Conservation (phyloP, 2,329 filamentous ascomycete genomes). For the Onygena corvina region DNA sequence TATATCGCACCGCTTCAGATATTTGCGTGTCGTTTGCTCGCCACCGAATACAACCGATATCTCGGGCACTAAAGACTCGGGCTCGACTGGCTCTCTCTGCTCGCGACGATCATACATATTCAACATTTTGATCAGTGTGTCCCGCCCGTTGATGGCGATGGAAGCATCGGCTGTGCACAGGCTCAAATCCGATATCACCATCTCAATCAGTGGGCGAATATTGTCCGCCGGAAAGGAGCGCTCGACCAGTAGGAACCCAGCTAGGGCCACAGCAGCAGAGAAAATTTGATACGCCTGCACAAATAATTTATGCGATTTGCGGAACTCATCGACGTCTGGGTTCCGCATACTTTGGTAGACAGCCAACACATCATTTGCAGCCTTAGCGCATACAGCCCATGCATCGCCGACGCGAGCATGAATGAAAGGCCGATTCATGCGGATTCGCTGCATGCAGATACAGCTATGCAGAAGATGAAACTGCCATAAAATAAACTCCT, state of each 20-base stretch:
- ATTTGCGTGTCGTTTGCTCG: conserved; percentile 20
- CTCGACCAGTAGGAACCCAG: conserved; percentile 21
- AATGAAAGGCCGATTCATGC: conserved; percentile 20
- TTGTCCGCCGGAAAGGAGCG: conserved; percentile 18
- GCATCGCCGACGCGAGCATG: conserved; percentile 17
- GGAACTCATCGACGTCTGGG: conserved; percentile 16
- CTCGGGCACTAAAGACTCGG: conserved; percentile 17
- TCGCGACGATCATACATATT: conserved; percentile 19
- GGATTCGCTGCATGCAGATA: conserved; percentile 21
- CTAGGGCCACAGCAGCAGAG: conserved; percentile 21
- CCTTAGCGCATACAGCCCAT: conserved; percentile 18
- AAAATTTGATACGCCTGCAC: conserved; percentile 21
- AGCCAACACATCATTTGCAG: conserved; percentile 19
- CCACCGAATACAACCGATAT: conserved; percentile 21
- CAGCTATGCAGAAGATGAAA: conserved; percentile 20
- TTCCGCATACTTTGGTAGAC: conserved; percentile 19
- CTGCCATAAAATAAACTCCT: conserved; percentile 20
- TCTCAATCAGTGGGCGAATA: conserved; percentile 19
- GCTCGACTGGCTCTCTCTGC: conserved; percentile 14
- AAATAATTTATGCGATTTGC: conserved; percentile 18
- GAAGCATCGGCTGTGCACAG: conserved; percentile 15
- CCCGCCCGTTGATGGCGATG: conserved; percentile 18
- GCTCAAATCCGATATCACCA: conserved; percentile 20
- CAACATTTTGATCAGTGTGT: conserved; percentile 20
- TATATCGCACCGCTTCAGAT: conserved; percentile 20